phyloP scores from a whole-genome alignment of 345 rosid genomes.

The Acer yangbiense region DNA sequence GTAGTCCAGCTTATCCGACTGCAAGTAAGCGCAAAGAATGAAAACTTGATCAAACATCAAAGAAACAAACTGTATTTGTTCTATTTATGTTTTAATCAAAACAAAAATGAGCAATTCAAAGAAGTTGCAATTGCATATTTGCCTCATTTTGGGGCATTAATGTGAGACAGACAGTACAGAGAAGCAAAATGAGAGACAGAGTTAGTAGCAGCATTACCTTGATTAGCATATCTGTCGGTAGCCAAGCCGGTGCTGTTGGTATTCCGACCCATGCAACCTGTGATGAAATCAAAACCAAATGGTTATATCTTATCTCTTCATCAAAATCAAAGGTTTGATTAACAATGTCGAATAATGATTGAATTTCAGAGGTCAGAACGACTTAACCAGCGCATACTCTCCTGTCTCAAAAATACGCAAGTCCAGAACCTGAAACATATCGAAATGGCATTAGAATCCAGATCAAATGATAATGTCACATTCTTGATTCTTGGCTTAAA shows the following conservation, averaged over 20 bases:
- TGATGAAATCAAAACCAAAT: neutral
- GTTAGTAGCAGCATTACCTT: conserved; percentile 47
- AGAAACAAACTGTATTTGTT: too few relatives aligned
- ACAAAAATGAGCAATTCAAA: too few relatives aligned
- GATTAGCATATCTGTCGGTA: conserved; percentile 91
- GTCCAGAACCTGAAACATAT: conserved; percentile 61
- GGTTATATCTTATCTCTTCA: too few relatives aligned
- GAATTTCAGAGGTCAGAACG: neutral
- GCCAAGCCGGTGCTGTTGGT: conserved; percentile 96
- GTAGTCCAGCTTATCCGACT: conserved; percentile 83
- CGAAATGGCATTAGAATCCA: neutral
- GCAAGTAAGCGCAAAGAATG: conserved; percentile 25
- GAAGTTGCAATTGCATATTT: too few relatives aligned
- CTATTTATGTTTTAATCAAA: too few relatives aligned
- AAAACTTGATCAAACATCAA: neutral
- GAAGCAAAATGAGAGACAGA: neutral
- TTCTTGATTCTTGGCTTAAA: too few relatives aligned
- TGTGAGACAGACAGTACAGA: neutral
- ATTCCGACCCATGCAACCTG: conserved; percentile 94
- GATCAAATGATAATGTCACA: too few relatives aligned
- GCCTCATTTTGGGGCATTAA: too few relatives aligned
- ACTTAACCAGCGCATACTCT: conserved; percentile 83
- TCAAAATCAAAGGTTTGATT: too few relatives aligned
- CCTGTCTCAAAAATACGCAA: conserved; percentile 86
- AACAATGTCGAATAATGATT: neutral